A percentile compares a stretch with the other conserved stretches of the same genome.
Evolutionary conservation across 805 yeast species (phyloP).

Genomic region (Candida corydali): DNA sequence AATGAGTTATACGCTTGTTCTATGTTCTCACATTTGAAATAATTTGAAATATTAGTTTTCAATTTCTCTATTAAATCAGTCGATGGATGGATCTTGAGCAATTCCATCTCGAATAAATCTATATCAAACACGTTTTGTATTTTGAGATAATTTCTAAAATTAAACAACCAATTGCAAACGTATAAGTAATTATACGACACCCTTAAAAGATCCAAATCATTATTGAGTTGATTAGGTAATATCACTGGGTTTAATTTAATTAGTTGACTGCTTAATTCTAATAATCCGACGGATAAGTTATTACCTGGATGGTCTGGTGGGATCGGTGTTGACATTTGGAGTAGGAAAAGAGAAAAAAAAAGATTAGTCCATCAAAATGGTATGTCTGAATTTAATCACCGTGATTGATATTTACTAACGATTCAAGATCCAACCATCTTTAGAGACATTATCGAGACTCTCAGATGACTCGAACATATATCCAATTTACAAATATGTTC

Average conservation of each 20-base stretch:
- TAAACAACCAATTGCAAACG: slow-evolving; percentile 52
- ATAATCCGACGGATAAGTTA: slow-evolving; percentile 11
- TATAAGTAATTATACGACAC: slow-evolving; percentile 20
- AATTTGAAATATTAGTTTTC: slow-evolving; percentile 37
- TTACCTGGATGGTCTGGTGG: slow-evolving; percentile 7
- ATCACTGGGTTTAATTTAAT: slow-evolving; percentile 17
- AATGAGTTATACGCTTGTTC: slow-evolving; percentile 27
- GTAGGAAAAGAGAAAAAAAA: neutral
- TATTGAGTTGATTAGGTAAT: slow-evolving; percentile 16
- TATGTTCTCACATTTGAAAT: slow-evolving; percentile 35
- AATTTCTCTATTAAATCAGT: slow-evolving; percentile 35
- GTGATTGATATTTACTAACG: too few relatives aligned
- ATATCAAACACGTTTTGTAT: slow-evolving; percentile 53
- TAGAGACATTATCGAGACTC: slow-evolving; percentile 23
- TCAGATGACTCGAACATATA: slow-evolving; percentile 50
- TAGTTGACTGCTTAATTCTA: slow-evolving; percentile 16
- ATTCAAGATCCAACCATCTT: slow-evolving; percentile 29
- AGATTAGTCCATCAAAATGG: neutral
- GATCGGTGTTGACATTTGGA: slow-evolving; percentile 1
- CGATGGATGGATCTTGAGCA: slow-evolving; percentile 21
- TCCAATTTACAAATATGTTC: slow-evolving; percentile 73
- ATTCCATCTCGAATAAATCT: slow-evolving; percentile 59
- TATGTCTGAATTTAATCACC: neutral
- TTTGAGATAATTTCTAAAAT: slow-evolving; percentile 48
- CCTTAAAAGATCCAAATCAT: slow-evolving; percentile 14